Evolutionary conservation across 768 basidiomycete species (phyloP).

Genomic region (Lactarius evosmus): DNA sequence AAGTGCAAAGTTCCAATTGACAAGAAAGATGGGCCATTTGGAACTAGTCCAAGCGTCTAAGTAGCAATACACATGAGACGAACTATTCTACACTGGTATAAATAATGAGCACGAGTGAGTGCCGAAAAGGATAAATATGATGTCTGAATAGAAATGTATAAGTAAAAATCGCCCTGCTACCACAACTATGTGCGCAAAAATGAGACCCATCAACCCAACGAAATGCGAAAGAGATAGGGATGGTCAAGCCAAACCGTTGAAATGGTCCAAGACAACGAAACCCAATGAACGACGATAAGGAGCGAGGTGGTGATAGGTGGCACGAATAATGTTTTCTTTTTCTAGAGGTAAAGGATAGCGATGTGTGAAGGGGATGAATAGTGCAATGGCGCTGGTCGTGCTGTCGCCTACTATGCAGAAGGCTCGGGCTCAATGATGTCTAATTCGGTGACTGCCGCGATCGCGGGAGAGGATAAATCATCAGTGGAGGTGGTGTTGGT

Average conservation of each 20-base stretch:
- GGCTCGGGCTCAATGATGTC: neutral
- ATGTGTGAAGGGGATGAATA: neutral
- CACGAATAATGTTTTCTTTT: neutral
- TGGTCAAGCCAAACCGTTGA: conserved; percentile 8
- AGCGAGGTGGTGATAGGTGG: neutral
- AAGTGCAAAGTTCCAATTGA: neutral
- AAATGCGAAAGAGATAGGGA: conserved; percentile 1
- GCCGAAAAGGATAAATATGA: neutral
- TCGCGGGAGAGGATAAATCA: neutral
- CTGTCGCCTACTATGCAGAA: neutral
- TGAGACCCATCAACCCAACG: neutral
- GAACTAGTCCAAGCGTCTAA: neutral
- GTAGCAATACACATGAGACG: neutral
- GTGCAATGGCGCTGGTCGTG: neutral
- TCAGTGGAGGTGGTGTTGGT: neutral
- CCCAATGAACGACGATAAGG: neutral
- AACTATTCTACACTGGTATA: conserved; percentile 4
- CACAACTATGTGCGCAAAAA: neutral
- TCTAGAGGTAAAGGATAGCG: neutral
- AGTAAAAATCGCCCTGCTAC: neutral
- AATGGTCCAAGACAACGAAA: neutral
- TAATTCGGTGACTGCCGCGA: neutral
- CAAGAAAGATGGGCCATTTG: neutral
- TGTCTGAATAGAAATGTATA: neutral
- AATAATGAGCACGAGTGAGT: neutral